Evolutionary conservation across 1,139 yeast genomes (phyloP), one percentile per base, ranked within the genome.

Genomic region (Hyphopichia khmerensis): DNA sequence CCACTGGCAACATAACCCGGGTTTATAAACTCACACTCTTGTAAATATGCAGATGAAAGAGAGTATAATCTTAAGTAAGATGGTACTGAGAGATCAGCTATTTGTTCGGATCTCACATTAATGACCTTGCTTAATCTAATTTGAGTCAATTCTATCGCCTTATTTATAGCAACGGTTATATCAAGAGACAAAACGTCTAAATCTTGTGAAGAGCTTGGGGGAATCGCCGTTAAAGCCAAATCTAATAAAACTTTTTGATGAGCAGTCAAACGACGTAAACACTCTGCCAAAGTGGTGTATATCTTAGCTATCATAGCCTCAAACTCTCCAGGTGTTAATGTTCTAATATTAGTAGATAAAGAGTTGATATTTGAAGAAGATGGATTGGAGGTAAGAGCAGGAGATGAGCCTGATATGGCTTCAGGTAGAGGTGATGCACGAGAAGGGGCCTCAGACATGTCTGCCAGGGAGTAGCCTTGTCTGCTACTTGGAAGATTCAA

Each of bases 241-340:
- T 88, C 96, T 17, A 93, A 69, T 29, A 93, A 62, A 4, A 87
- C 55, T 57, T 89, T 89, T 57, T 91, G 96, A 47, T 91, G 97
- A 2, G 79, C 70, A 1, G 87, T 79, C 21, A 91, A 67, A 42
- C 96, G 73, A 46, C 93, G 72, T 35, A 91, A 69, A 24, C 91
- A 81, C 52, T 85, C 91, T 0, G 90, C 79, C 6, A 88, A 70
- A 32, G 80, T 75, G 0, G 86, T 64, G 53, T 80, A 89, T 2
- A 84, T 83, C 33, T 69, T 71, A 2, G 74, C 64, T 38, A 89
- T 61, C 90, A 90, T 84, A 2, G 62, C 65, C 53, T 86, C 90
- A 53, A 90, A 90, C 46, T 87, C 96, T 16, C 66, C 64, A 0
- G 91, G 84, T 0, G 89, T 72, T 72, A 89, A 75, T 4, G 79